phyloP scores from a whole-genome alignment of 441 rosid genomes.

The Pelargonium myrrhifolium region DNA sequence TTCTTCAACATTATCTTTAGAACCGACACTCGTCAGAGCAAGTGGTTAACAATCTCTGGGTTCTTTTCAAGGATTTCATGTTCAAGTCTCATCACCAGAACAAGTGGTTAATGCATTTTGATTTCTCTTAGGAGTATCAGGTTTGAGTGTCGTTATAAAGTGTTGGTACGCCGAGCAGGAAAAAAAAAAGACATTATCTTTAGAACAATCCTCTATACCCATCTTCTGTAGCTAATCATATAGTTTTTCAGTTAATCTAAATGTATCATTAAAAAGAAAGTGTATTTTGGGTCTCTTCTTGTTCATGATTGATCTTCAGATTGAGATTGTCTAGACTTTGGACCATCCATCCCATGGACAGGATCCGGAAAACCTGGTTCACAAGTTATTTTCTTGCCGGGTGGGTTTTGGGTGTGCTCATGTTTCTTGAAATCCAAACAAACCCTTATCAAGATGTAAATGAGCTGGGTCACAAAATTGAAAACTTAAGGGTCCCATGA shows the following conservation, averaged over 20 bases:
- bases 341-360: slow-evolving; percentile 71
- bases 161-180: too few species aligned
- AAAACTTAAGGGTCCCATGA: not conserved
- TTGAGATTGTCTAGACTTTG: slow-evolving; percentile 32
- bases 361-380: slow-evolving; percentile 71
- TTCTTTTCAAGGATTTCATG: too few species aligned
- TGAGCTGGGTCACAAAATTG: slow-evolving; percentile 11
- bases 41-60: too few species aligned
- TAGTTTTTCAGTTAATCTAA: too few species aligned
- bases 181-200: too few species aligned
- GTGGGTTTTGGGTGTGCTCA: not conserved
- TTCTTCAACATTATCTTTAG: slow-evolving; percentile 67
- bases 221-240: not conserved
- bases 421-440: slow-evolving; percentile 19
- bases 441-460: slow-evolving; percentile 16
- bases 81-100: too few species aligned
- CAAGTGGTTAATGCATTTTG: too few species aligned
- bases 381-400: slow-evolving; percentile 23
- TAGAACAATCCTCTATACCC: not conserved
- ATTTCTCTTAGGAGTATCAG: too few species aligned
- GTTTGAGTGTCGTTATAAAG: too few species aligned
- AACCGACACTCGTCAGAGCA: too few species aligned
- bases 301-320: too few species aligned
- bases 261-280: not conserved
- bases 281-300: not conserved